Conservation (phyloP, 139 green algal genomes). For the Pleodorina starrii region DNA sequence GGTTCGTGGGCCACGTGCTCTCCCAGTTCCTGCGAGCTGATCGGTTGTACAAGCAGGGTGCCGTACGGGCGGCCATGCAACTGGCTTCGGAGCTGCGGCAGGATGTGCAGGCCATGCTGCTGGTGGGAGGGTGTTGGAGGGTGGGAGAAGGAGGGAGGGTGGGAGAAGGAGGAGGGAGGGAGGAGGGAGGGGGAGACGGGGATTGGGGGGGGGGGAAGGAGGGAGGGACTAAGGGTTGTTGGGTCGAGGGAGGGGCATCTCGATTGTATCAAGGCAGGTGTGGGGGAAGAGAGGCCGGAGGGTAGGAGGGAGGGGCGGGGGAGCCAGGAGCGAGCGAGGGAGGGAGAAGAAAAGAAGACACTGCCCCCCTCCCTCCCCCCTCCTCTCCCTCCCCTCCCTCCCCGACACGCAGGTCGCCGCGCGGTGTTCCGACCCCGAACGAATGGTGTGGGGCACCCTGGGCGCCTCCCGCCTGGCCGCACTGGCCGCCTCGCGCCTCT, state of each 20-base stretch:
- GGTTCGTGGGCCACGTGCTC: conserved; percentile 51
- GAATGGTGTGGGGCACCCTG: conserved; percentile 37
- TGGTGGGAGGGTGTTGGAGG: not conserved
- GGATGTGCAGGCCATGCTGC: conserved; percentile 50
- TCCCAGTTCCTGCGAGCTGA: conserved; percentile 29
- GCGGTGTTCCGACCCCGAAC: conserved; percentile 8
- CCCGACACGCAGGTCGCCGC: conserved; percentile 15
- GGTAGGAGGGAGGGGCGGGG: too few species aligned
- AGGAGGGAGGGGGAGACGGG: too few species aligned
- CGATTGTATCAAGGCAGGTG: too few species aligned
- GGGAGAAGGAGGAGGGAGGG: too few species aligned
- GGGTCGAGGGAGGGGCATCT: too few species aligned
- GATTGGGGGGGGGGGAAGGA: too few species aligned
- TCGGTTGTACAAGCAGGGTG: conserved; percentile 43
- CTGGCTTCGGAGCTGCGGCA: conserved; percentile 49
- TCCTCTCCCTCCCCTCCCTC: not conserved
- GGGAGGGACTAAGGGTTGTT: too few species aligned
- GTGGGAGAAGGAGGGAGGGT: not conserved
- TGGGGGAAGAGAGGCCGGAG: too few species aligned
- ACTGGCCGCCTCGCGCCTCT: conserved; percentile 35
- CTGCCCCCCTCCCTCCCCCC: not conserved
- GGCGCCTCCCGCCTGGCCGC: conserved; percentile 21
- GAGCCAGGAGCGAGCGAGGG: too few species aligned
- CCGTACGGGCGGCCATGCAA: conserved; percentile 52
- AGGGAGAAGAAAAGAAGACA: too few species aligned